A percentile compares a stretch with the other conserved stretches of the same genome.
These are phyloP conservation scores for Venturia effusa DNA, from an alignment of 2,329 filamentous ascomycete genomes.

Conservation along the genomic window DNA sequence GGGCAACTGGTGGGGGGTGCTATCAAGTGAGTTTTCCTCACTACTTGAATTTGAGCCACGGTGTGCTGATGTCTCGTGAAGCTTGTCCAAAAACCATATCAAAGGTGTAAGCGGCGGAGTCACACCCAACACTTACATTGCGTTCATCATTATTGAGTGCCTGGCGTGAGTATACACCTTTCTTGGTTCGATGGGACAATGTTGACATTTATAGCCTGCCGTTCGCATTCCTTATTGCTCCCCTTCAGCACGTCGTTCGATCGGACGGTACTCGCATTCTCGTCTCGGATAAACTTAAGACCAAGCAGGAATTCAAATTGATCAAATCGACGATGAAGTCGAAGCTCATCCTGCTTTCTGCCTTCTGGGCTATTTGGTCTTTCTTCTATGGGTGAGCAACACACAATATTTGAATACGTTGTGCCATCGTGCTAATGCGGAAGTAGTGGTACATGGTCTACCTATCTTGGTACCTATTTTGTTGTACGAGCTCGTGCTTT, in stretches of 20 bases:
- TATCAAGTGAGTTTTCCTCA: constrained; percentile 17
- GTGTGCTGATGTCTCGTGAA: too few relatives aligned
- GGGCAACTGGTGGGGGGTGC: constrained; percentile 37
- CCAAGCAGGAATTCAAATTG: constrained; percentile 20
- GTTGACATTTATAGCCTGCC: neutral
- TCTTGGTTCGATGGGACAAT: neutral
- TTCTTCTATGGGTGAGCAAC: neutral
- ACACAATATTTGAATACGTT: too few relatives aligned
- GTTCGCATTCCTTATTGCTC: constrained; percentile 29
- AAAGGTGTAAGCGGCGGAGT: neutral
- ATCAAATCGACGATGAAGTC: constrained; percentile 17
- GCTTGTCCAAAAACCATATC: neutral
- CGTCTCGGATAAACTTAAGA: constrained; percentile 29
- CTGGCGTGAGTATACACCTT: neutral
- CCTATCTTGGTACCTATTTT: constrained; percentile 35
- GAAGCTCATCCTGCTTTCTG: neutral
- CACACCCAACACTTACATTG: neutral
- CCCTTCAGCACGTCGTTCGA: constrained; percentile 34
- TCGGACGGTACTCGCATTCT: constrained; percentile 35
- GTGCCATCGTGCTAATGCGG: constrained; percentile 30
- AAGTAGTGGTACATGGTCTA: constrained; percentile 36
- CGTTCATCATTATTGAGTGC: neutral
- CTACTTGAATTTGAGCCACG: too few relatives aligned
- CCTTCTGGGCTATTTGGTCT: neutral
- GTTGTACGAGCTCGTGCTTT: constrained; percentile 34